A percentile compares a stretch with the other conserved stretches of the same genome.
phyloP scores from a whole-genome alignment of 352 stramenopile genomes.

The Phytopythium litorale region DNA sequence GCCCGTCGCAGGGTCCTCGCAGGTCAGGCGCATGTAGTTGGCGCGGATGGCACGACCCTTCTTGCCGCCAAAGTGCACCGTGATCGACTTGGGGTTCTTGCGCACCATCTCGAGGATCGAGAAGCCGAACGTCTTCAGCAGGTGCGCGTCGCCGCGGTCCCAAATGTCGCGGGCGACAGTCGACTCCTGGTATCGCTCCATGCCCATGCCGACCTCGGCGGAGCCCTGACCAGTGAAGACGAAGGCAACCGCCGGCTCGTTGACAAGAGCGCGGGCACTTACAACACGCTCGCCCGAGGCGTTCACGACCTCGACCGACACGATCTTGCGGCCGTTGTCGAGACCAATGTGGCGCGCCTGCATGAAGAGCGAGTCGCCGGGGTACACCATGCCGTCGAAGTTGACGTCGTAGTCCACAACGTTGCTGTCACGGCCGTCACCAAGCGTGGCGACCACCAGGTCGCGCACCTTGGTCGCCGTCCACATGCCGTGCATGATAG shows the following conservation, averaged over 20 bases:
- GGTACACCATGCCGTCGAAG: constrained; percentile 89
- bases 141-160: constrained; percentile 71
- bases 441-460: constrained; percentile 55
- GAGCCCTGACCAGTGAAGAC: constrained; percentile 88
- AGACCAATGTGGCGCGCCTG: constrained; percentile 72
- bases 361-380: constrained; percentile 74
- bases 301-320: constrained; percentile 80
- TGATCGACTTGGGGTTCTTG: constrained; percentile 80
- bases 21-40: constrained; percentile 81
- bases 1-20: constrained; percentile 54
- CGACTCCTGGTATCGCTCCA: constrained; percentile 84
- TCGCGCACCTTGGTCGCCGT: constrained; percentile 79
- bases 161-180: constrained; percentile 69
- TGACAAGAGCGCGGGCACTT: constrained; percentile 60
- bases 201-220: constrained; percentile 81
- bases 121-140: constrained; percentile 79
- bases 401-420: constrained; percentile 68
- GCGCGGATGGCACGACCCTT: constrained; percentile 75
- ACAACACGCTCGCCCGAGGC: constrained; percentile 66
- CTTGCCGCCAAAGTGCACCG: constrained; percentile 84
- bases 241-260: constrained; percentile 69
- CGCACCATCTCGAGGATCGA: constrained; percentile 88
- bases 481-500: constrained; percentile 90
- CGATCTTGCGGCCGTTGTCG: constrained; percentile 52
- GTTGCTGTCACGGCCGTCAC: constrained; percentile 51